These are phyloP conservation scores for Uronychia binucleata DNA, from an alignment of 73 alveolate species.

Conservation along the genomic window DNA sequence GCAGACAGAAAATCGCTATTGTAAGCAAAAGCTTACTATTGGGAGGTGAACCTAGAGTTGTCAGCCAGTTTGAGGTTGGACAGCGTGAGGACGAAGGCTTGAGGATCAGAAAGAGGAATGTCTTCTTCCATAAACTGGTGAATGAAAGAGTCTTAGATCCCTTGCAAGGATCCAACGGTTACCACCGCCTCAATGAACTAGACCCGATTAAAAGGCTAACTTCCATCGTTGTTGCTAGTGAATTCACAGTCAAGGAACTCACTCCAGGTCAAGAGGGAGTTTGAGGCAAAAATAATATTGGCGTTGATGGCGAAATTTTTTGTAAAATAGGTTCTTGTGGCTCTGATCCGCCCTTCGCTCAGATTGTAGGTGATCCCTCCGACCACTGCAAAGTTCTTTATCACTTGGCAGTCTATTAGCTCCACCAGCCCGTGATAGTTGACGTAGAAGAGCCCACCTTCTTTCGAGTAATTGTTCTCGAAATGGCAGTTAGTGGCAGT, in stretches of 20 bases:
- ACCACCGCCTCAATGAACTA: background rate
- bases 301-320: background rate
- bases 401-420: background rate
- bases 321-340: background rate
- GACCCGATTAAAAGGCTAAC: background rate
- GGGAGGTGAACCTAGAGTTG: background rate
- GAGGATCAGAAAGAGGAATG: background rate
- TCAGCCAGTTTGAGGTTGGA: background rate
- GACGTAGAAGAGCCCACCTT: slow-evolving; percentile 11
- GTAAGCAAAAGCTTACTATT: background rate
- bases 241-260: background rate
- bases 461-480: slow-evolving; percentile 16
- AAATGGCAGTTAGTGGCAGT: slow-evolving; percentile 1
- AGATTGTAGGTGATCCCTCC: background rate
- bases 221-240: background rate
- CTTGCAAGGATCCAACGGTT: background rate
- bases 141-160: background rate
- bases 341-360: background rate
- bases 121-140: background rate
- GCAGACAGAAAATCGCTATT: background rate
- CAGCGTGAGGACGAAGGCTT: background rate
- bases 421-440: background rate
- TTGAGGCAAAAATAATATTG: background rate
- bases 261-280: background rate
- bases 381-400: background rate